Evolutionary conservation across 768 basidiomycete species (phyloP).

Genomic region (Pleurotus tuber-regium): DNA sequence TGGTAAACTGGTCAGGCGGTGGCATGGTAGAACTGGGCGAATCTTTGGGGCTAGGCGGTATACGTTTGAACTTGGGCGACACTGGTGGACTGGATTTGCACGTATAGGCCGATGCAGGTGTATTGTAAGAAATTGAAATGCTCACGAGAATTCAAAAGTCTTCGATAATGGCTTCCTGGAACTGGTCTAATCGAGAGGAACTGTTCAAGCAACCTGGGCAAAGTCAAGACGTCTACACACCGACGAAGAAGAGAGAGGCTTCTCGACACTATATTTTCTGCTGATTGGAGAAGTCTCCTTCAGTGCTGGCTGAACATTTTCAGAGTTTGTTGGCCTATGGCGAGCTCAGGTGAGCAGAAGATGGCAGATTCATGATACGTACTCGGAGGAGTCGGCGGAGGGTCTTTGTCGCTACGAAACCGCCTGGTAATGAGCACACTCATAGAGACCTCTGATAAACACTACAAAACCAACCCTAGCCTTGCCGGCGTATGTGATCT

Average conservation of each 20-base stretch:
- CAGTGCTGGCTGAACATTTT: neutral
- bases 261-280: neutral
- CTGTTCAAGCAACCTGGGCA: no score
- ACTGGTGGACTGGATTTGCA: neutral
- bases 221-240: neutral
- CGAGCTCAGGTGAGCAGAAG: neutral
- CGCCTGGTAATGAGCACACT: neutral
- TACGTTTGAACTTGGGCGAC: conserved; percentile 11
- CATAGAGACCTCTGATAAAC: neutral
- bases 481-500: conserved; percentile 9
- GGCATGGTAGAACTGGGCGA: conserved; percentile 13
- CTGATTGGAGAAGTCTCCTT: neutral
- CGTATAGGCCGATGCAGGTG: no score
- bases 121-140: no score
- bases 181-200: neutral
- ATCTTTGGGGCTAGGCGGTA: conserved; percentile 13
- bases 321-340: neutral
- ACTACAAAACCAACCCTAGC: neutral
- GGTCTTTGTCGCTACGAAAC: conserved; percentile 8
- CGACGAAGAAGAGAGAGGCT: neutral
- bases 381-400: conserved; percentile 2
- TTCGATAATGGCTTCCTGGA: neutral
- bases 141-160: no score
- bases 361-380: no score
- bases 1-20: conserved; percentile 10